Percentiles rank a stretch among this genome's conserved stretches.
Conservation (phyloP, 2,329 filamentous ascomycete genomes). For the Phyllachora maydis region DNA sequence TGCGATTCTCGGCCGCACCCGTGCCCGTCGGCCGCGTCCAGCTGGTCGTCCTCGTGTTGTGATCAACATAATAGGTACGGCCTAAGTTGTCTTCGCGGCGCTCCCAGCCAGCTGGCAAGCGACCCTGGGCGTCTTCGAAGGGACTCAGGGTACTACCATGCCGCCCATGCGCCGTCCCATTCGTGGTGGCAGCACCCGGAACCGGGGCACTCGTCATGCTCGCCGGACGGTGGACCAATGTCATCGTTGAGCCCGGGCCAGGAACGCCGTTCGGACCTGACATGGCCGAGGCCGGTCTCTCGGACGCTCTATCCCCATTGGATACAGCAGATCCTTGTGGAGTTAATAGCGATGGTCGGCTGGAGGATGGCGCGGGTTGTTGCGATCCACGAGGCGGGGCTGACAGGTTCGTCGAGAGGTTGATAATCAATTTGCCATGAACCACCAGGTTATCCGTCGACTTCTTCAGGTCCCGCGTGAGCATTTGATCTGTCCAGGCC, state of each 20-base stretch:
- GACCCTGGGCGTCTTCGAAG: constrained; percentile 90
- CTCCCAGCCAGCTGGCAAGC: constrained; percentile 87
- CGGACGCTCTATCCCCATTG: constrained; percentile 19
- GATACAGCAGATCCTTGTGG: constrained; percentile 22
- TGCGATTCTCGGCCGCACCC: constrained; percentile 56
- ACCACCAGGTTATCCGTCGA: constrained; percentile 96
- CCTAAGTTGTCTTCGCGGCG: constrained; percentile 86
- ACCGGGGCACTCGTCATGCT: constrained; percentile 18
- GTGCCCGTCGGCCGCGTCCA: constrained; percentile 80
- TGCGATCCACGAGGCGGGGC: constrained; percentile 37
- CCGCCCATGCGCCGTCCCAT: constrained; percentile 17
- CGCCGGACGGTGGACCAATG: constrained; percentile 22
- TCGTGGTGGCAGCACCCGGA: constrained; percentile 10
- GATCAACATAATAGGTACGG: constrained; percentile 93
- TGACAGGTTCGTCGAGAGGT: constrained; percentile 76
- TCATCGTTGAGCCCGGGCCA: constrained; percentile 17
- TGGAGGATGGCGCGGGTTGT: constrained; percentile 15
- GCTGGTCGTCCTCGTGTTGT: constrained; percentile 90
- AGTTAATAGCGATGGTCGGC: constrained; percentile 21
- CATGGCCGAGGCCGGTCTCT: constrained; percentile 30
- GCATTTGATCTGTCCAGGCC: constrained; percentile 70
- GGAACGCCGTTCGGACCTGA: constrained; percentile 24
- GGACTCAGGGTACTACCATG: constrained; percentile 51
- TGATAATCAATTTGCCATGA: constrained; percentile 92
- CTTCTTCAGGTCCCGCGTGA: constrained; percentile 91